Evolutionary conservation across 2,329 filamentous ascomycete genomes (phyloP), one percentile per base, ranked within the genome.

Genomic region (Colletotrichum sp.): DNA sequence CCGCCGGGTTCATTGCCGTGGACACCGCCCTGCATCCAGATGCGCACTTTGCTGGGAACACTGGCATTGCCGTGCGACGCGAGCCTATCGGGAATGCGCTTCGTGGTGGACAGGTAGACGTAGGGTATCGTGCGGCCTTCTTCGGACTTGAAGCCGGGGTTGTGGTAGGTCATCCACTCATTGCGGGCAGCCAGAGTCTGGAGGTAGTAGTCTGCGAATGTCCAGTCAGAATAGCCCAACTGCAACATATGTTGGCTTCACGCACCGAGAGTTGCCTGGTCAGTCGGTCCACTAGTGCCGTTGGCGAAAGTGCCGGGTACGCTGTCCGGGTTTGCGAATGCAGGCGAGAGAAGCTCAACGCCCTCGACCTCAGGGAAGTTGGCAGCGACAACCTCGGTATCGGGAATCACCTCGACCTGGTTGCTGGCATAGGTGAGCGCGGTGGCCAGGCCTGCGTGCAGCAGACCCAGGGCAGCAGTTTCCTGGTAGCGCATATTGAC

Each of bases 1-100:
- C 82, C 83, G 0, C 79, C 82, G 0, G 83, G 83, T 25, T 84
- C 82, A 8, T 84, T 84, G 25, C 83, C 82, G 15, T 84, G 82
- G 0, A 83, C 82, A 4, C 79, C 81, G n/a, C 80, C 83, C 36
- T 84, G 82, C 6, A 84, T 65, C 78, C 80, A 84, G 16, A 84
- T 78, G 15, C 82, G 79, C 6, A 84, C 73, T 77, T 83, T 84
- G 19, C 71, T 65, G 1, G 72, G 62, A 19, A 27, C 71, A 49
- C 62, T 73, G 32, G 52, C 29, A 72, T 80, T 79, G 39, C 71
- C 74, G 30, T 57, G n/a, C 29, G 49, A 70, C 5, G n/a, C 29
- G 8, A 74, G 77, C 25, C 36, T 25, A 15, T 25, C 32, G 36
- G 62, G 22, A 4, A 44, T 25, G 6, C 29, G 19, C 9, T 55